Percentiles rank a stretch among this genome's conserved stretches.
Conservation (phyloP, 148 eudicot species). For the Vaccinium darrowii region DNA sequence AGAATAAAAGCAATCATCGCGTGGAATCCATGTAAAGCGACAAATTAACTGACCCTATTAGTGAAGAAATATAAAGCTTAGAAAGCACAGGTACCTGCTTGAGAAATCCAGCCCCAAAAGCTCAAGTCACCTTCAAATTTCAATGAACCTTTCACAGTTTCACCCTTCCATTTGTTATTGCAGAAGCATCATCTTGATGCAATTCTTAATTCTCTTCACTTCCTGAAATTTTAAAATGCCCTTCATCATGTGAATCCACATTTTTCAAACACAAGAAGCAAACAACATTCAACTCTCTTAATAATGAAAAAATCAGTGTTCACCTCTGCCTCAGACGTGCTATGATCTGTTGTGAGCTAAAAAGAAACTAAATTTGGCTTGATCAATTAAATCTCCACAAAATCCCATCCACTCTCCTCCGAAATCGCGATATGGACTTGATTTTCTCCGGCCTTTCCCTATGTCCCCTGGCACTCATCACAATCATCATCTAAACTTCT, state of each 20-base stretch:
- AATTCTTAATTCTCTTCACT: constrained; percentile 42
- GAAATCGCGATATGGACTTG: constrained; percentile 55
- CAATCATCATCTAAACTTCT: constrained; percentile 31
- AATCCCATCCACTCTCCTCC: constrained; percentile 60
- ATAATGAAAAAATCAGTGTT: background rate
- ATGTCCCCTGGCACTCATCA: constrained; percentile 57
- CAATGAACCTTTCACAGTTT: constrained; percentile 43
- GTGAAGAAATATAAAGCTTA: background rate
- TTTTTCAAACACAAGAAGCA: background rate
- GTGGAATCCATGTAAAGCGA: background rate
- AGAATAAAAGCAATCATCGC: background rate
- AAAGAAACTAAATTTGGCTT: constrained; percentile 30
- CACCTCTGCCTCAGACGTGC: constrained; percentile 55
- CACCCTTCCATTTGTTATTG: constrained; percentile 46
- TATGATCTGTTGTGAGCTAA: constrained; percentile 58
- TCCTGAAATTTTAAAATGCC: constrained; percentile 32
- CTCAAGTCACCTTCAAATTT: constrained; percentile 52
- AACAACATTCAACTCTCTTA: background rate
- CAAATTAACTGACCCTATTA: background rate
- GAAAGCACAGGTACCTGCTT: constrained; percentile 40
- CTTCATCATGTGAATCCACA: background rate
- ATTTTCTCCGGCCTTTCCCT: constrained; percentile 68
- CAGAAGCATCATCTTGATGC: constrained; percentile 48
- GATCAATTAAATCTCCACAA: constrained; percentile 31
- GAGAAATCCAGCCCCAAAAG: constrained; percentile 69